These are phyloP conservation scores for Kazachstania psychrophila DNA, from an alignment of 805 yeast species.

Conservation along the genomic window DNA sequence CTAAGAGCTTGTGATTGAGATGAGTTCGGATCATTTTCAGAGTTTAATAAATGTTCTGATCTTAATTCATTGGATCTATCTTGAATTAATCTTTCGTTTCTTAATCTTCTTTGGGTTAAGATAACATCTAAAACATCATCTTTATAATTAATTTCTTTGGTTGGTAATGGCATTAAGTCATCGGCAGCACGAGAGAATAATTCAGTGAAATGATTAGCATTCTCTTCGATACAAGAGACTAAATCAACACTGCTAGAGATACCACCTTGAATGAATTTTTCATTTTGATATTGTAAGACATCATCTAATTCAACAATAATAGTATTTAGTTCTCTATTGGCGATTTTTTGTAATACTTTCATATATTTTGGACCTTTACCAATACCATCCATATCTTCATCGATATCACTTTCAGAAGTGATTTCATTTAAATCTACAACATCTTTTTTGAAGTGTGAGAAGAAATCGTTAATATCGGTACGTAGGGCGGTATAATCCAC, in stretches of 20 bases:
- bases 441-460: constrained; percentile 50
- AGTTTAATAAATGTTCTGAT: constrained; percentile 30
- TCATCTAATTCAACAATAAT: constrained; percentile 78
- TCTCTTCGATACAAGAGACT: constrained; percentile 42
- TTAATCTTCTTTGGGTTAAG: constrained; percentile 75
- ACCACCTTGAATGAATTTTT: constrained; percentile 25
- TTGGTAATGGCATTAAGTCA: constrained; percentile 74
- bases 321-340: constrained; percentile 71
- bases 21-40: constrained; percentile 17
- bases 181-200: constrained; percentile 69
- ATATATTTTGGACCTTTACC: constrained; percentile 63
- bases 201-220: constrained; percentile 73
- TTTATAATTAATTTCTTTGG: constrained; percentile 63
- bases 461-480: constrained; percentile 51
- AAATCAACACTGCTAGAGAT: constrained; percentile 17
- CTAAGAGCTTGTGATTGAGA: constrained; percentile 27
- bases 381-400: constrained; percentile 22
- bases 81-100: constrained; percentile 64
- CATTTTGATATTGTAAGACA: constrained; percentile 56
- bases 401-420: constrained; percentile 16
- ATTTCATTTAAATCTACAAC: constrained; percentile 17
- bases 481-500: constrained; percentile 65
- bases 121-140: constrained; percentile 93
- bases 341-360: constrained; percentile 62
- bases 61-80: constrained; percentile 57